These are phyloP conservation scores for Annona cherimola DNA, from an alignment of 164 flowering plant species.

Conservation along the genomic window DNA sequence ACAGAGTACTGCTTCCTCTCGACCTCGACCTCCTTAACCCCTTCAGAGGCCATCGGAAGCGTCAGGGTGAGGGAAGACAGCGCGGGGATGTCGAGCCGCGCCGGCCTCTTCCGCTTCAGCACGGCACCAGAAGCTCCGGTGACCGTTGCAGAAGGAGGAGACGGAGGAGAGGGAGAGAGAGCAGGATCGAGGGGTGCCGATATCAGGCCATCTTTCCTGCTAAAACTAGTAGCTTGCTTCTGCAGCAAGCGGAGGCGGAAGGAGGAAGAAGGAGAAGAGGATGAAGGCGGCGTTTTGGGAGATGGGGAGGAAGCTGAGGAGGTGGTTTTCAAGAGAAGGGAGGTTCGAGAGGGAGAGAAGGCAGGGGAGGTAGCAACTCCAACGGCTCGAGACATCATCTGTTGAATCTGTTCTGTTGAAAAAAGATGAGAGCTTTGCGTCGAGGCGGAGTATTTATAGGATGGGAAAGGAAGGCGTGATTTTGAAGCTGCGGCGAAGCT, in stretches of 20 bases:
- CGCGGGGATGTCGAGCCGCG: slow-evolving; percentile 62
- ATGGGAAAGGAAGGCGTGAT: too few species aligned
- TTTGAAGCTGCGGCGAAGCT: too few species aligned
- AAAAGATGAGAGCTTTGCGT: too few species aligned
- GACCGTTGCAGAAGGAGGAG: neutral
- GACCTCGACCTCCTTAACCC: slow-evolving; percentile 28
- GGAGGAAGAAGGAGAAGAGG: slow-evolving; percentile 9
- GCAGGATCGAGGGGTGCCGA: neutral
- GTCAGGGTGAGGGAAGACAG: slow-evolving; percentile 22
- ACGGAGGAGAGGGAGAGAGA: neutral
- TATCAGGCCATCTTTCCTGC: slow-evolving; percentile 8
- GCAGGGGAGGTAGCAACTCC: slow-evolving; percentile 36
- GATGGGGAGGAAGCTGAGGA: slow-evolving; percentile 13
- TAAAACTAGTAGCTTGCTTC: slow-evolving; percentile 32
- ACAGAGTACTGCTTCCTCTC: slow-evolving; percentile 60
- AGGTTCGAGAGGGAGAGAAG: slow-evolving; percentile 29
- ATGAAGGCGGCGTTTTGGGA: slow-evolving; percentile 7
- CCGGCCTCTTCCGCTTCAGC: slow-evolving; percentile 71
- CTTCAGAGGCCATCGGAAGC: slow-evolving; percentile 2
- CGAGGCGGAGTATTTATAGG: too few species aligned
- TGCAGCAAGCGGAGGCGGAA: slow-evolving; percentile 35
- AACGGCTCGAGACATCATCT: slow-evolving; percentile 36
- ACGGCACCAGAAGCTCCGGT: neutral
- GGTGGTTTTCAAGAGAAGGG: slow-evolving; percentile 22
- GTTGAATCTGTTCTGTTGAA: too few species aligned